Percentiles rank a stretch among this genome's conserved stretches.
phyloP scores from a whole-genome alignment of 805 yeast genomes.

The Myxozyma melibiosi region DNA sequence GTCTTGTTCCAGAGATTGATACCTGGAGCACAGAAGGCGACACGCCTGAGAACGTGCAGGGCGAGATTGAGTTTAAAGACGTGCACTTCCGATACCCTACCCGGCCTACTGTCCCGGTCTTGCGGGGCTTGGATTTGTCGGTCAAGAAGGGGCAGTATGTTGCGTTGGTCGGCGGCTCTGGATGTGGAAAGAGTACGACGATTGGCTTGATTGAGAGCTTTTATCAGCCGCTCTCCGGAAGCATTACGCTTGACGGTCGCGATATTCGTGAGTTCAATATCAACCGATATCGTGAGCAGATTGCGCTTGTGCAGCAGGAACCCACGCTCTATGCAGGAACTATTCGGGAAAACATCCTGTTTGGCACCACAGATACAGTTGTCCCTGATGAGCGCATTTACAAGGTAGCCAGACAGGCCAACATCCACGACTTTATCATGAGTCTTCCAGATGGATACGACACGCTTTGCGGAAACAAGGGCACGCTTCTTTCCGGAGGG shows the following conservation, averaged over 20 bases:
- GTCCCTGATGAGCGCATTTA: constrained; percentile 50
- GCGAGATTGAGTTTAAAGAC: constrained; percentile 55
- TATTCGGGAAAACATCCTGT: constrained; percentile 56
- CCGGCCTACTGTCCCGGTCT: constrained; percentile 43
- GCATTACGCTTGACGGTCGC: constrained; percentile 54
- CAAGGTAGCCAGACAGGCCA: constrained; percentile 55
- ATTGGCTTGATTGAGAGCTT: constrained; percentile 57
- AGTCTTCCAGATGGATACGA: constrained; percentile 63
- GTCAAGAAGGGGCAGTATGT: constrained; percentile 56
- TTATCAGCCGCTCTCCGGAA: constrained; percentile 54
- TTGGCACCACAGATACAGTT: constrained; percentile 46
- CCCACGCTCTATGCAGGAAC: constrained; percentile 61
- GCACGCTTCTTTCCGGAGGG: constrained; percentile 62
- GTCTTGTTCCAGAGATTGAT: constrained; percentile 43
- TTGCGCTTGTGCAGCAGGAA: constrained; percentile 66
- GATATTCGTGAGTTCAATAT: constrained; percentile 54
- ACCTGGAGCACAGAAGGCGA: constrained; percentile 36
- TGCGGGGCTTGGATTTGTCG: constrained; percentile 53
- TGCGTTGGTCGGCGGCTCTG: constrained; percentile 70
- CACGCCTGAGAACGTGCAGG: constrained; percentile 42
- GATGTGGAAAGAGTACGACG: constrained; percentile 65
- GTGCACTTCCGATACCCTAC: constrained; percentile 42
- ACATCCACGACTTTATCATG: constrained; percentile 58
- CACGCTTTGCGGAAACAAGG: constrained; percentile 52
- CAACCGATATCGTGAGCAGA: constrained; percentile 51